Percentiles rank a stretch among this genome's conserved stretches.
These are phyloP conservation scores for Lachnellula arida DNA, from an alignment of 2,329 filamentous ascomycete species.

Conservation along the genomic window DNA sequence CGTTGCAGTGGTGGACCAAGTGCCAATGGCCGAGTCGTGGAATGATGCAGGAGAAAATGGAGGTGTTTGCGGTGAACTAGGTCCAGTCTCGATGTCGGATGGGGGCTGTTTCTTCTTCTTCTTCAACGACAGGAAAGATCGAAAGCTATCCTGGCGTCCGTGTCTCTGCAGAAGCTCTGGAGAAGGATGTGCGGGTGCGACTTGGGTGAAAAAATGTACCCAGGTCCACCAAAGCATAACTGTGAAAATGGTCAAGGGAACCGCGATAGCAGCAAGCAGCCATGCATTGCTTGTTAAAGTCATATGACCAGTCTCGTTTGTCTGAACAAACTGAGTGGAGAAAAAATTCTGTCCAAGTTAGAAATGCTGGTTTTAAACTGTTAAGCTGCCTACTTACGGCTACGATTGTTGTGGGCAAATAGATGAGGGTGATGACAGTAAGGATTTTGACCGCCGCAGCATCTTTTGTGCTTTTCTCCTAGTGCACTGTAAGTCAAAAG, in stretches of 20 bases:
- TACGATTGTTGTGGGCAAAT: constrained; percentile 23
- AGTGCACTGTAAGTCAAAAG: not conserved
- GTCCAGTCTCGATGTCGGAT: constrained; percentile 3
- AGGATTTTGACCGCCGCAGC: constrained; percentile 26
- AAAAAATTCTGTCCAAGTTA: constrained; percentile 19
- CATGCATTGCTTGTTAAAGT: constrained; percentile 12
- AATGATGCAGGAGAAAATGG: not conserved
- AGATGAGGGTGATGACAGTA: constrained; percentile 24
- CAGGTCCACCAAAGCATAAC: constrained; percentile 21
- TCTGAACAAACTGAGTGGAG: constrained; percentile 23
- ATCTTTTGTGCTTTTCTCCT: constrained; percentile 22
- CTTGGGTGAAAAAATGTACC: constrained; percentile 11
- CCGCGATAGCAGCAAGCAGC: constrained; percentile 19
- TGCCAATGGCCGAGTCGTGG: not conserved
- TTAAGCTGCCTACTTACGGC: constrained; percentile 11
- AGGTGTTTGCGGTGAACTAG: not conserved
- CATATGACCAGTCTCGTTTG: constrained; percentile 10
- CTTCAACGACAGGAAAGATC: not conserved
- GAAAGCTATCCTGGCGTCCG: constrained; percentile 3
- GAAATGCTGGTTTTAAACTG: not conserved
- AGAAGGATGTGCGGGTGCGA: not conserved
- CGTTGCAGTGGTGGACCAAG: constrained; percentile 9
- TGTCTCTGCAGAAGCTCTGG: not conserved
- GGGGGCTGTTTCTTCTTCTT: not conserved
- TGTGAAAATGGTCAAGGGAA: constrained; percentile 20